Evolutionary conservation across 495 filamentous ascomycete species (phyloP), one percentile per base, ranked within the genome.

Genomic region (Mytilinidion resinicola): DNA sequence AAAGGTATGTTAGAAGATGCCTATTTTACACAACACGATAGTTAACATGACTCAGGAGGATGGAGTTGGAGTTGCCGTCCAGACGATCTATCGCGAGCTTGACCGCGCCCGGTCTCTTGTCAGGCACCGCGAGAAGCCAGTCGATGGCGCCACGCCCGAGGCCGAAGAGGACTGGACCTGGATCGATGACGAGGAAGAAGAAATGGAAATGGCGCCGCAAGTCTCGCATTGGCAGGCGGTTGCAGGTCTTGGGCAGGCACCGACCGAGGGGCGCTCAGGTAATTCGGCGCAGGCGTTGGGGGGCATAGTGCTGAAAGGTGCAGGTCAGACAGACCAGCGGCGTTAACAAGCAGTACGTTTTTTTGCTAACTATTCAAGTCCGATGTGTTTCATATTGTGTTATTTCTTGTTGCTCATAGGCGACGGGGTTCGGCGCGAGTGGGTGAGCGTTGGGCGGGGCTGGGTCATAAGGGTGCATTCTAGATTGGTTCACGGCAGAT

Each of bases 71-170:
- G 87, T 79, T 14, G 93, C 95, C 9, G 90, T 98, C 60, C 89
- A 97, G 68, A 85, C 85, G 53, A 90, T 98, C 53, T 98, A 96
- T 70, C 85, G 93, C 9, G 93, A 97, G 69, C 79, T 98, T 41
- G 93, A 97, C 67, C 96, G 97, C 59, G 95, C 93, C n/a, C 88
- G 84, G 69, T 86, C 85, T 17, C 76, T 96, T 52, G 87, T 95
- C 72, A 88, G 86, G 69, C 77, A 80, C 63, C 80, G 76, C 42
- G 74, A 46, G 9, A 61, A 57, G 46, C 25, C 25, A 6, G 41
- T 71, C 0, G 69, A 67, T 51, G 67, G 70, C 21, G 75, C 78
- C 76, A 75, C 77, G 20, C 73, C 67, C 1, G 69, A 76, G 20
- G 73, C 79, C 47, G 77, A 82, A 33, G 80, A 85, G 62, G 80